These are phyloP conservation scores for Curvularia sp. DNA, from an alignment of 2,329 filamentous ascomycete species.

Conservation along the genomic window DNA sequence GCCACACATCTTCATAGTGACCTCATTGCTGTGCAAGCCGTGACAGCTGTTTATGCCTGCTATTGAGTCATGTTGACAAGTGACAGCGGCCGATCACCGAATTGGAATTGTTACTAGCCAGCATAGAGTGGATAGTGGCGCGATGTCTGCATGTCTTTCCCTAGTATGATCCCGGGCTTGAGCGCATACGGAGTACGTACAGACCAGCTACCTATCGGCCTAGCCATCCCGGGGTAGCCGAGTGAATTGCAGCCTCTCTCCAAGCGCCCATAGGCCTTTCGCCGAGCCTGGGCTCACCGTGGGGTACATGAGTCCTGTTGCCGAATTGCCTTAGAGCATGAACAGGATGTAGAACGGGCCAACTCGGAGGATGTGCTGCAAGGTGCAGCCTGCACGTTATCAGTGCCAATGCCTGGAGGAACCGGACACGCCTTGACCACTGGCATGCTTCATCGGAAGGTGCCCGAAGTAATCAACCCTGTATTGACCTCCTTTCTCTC, in stretches of 20 bases:
- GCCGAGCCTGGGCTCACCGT: slow-evolving; percentile 16
- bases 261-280: slow-evolving; percentile 13
- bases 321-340: slow-evolving; percentile 5
- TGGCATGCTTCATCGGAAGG: background rate
- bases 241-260: slow-evolving; percentile 15
- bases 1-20: background rate
- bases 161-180: background rate
- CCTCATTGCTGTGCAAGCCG: slow-evolving; percentile 7
- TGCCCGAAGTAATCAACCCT: background rate
- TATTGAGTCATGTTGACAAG: slow-evolving; percentile 30
- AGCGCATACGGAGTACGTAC: background rate
- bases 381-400: slow-evolving; percentile 9
- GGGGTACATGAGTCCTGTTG: slow-evolving; percentile 5
- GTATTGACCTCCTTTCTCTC: background rate
- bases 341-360: slow-evolving; percentile 4
- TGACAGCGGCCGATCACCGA: slow-evolving; percentile 26
- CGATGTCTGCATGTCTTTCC: slow-evolving; percentile 2
- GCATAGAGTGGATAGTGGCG: background rate
- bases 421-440: background rate
- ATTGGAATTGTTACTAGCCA: slow-evolving; percentile 8
- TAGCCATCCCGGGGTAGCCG: slow-evolving; percentile 1
- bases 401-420: background rate
- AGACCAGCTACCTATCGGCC: background rate
- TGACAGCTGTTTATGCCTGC: slow-evolving; percentile 10
- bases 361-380: slow-evolving; percentile 13